Base-by-base conservation (phyloP, 2,329 filamentous ascomycete genomes). In the Talaromyces sp. region DNA sequence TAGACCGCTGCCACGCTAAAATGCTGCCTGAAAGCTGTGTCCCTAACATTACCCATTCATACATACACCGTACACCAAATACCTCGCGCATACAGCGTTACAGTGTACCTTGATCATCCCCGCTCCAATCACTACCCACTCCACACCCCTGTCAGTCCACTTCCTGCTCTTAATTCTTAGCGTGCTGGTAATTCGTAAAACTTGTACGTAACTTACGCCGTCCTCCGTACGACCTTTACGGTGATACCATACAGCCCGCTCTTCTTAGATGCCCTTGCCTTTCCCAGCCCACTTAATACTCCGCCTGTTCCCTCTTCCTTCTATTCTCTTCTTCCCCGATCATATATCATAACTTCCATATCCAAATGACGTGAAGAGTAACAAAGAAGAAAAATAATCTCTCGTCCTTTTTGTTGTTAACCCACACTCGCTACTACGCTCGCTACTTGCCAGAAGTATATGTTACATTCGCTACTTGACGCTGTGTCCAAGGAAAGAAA, bases 371-470 rank as follows among this genome's bases (percentile, higher is more conserved):
- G 56, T 66, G 61, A 66, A 63, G 57, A 66, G 56, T 62, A 63
- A 50, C 61, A 66, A 64, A 56, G 27, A 66, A 27, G 27, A 58
- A 56, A 47, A 49, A 47, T 60, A n/a, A 37, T 54, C 37, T 45
- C 57, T 63, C 52, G 58, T 67, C 61, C 56, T 56, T 66, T 61
- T 56, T 65, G 45, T 33, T 62, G 47, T 62, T 41, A 56, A 59
- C 61, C 65, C 65, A 67, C 65, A 62, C 62, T 67, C 65, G 65
- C 65, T 67, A 61, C 61, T 58, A 67, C 65, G 65, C 65, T 67
- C 65, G 65, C 65, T 67, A 59, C 39, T 67, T 62, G 64, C 64
- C 58, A 66, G 35, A 61, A 63, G 49, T 57, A 63, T 65, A 57
- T 60, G 62, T 57, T 62, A 66, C 64, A 66, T 62, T 66, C 64